Base-by-base conservation (phyloP, 139 green algal genomes). In the Picochlorum sp. region DNA sequence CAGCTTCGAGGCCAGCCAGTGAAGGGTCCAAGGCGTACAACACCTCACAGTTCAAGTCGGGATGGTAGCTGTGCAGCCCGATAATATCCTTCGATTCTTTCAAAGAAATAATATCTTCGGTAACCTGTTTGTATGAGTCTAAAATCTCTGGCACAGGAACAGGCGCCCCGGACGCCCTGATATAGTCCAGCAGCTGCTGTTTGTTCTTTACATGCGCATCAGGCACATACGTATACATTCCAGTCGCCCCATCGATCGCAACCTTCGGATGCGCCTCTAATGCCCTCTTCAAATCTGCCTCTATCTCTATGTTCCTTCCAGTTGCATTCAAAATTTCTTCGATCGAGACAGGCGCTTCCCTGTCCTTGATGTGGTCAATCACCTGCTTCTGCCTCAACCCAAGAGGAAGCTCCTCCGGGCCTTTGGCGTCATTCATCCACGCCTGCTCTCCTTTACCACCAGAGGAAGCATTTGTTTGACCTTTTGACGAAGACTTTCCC, bases 121-220 rank as follows among this genome's bases (percentile, higher is more conserved):
- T 5, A 14, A 61, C n/a, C 3, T 3, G 11, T 11, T 45, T 18
- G n/a, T 63, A 69, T 13, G 34, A 8, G 24, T 44, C 11, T 37
- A 32, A 30, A 32, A 69, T 10, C 10, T 54, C 16, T 0, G 24
- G 23, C 16, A 28, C 7, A 13, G 58, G 8, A 57, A 68, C 28
- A 26, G 47, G 47, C 7, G 49, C 26, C 45, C 4, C 58, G 8
- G 67, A 30, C 6, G 4, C 44, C 41, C 58, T 15, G n/a, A 62
- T 55, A 60, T 45, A 57, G 10, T 72, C 65, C 1, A 77, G 34
- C 13, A 77, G 28, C 49, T 72, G 45, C 16, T 56, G 16, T 44
- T 51, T 56, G 63, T 45, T 67, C 18, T 44, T 41, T 23, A 75
- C 62, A 34, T 77, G 72, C 34, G 65, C 64, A 44, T 71, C 63